These are phyloP conservation scores for Didymella lethalis DNA, from an alignment of 2,329 filamentous ascomycete species.

Conservation along the genomic window DNA sequence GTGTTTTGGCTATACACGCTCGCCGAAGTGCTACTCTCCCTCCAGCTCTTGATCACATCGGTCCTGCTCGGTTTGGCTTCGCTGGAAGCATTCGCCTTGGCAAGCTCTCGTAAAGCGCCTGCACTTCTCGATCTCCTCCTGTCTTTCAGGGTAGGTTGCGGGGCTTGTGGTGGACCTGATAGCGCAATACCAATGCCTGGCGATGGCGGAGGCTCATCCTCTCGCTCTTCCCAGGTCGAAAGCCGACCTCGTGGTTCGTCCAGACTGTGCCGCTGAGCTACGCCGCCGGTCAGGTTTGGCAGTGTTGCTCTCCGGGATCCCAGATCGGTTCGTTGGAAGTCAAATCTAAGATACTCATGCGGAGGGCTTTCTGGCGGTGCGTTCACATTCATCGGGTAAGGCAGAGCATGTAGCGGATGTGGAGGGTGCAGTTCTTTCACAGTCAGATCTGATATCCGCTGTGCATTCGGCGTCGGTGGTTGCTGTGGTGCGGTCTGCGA, in stretches of 20 bases:
- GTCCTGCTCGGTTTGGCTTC: slow-evolving; percentile 39
- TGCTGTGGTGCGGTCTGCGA: slow-evolving; percentile 13
- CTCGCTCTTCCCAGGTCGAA: slow-evolving; percentile 42
- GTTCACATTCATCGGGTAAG: slow-evolving; percentile 54
- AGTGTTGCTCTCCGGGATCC: slow-evolving; percentile 48
- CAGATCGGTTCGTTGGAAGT: slow-evolving; percentile 32
- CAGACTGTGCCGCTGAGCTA: slow-evolving; percentile 40
- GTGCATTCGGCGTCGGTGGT: slow-evolving; percentile 27
- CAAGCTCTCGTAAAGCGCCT: slow-evolving; percentile 47
- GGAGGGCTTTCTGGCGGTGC: slow-evolving; percentile 48
- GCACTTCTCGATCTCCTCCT: slow-evolving; percentile 51
- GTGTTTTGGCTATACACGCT: slow-evolving; percentile 43
- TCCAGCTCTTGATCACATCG: slow-evolving; percentile 50
- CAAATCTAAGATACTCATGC: slow-evolving; percentile 47
- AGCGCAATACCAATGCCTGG: slow-evolving; percentile 48
- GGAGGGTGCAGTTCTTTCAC: slow-evolving; percentile 44
- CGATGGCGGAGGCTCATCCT: slow-evolving; percentile 39
- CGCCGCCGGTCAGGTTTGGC: slow-evolving; percentile 39
- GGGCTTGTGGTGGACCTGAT: slow-evolving; percentile 39
- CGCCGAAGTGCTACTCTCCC: slow-evolving; percentile 43
- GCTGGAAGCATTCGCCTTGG: slow-evolving; percentile 33
- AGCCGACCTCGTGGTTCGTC: slow-evolving; percentile 36
- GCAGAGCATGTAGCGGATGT: slow-evolving; percentile 48
- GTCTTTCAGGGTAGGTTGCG: slow-evolving; percentile 26
- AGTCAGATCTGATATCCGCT: slow-evolving; percentile 48